Evolutionary conservation across 2,329 filamentous ascomycete species (phyloP).

Genomic region (Thyridium curvatum): DNA sequence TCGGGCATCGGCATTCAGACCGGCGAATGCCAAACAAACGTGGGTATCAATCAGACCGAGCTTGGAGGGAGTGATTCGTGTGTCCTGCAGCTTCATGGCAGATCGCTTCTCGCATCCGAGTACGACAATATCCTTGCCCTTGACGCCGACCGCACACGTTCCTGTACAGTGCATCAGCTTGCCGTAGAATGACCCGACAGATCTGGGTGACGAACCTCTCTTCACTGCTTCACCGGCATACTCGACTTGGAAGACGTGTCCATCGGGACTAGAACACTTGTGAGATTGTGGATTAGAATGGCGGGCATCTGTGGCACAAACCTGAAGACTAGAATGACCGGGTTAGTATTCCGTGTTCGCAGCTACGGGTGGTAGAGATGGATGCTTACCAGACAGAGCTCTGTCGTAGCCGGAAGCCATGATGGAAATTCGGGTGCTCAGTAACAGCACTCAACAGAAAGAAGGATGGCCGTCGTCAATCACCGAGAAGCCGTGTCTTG

Average conservation of each 20-base stretch:
- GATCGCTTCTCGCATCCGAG: conserved; percentile 98
- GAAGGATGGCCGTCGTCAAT: no score
- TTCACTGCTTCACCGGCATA: conserved; percentile 99
- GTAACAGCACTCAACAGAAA: no score
- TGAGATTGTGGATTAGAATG: neutral
- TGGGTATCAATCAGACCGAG: conserved; percentile 89
- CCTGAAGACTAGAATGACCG: conserved; percentile 68
- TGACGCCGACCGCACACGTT: conserved; percentile 96
- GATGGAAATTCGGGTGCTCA: neutral
- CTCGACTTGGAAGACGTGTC: conserved; percentile 99
- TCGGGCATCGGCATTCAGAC: conserved; percentile 93
- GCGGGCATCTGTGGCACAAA: conserved; percentile 29
- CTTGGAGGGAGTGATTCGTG: conserved; percentile 97
- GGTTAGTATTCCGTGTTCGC: conserved; percentile 30
- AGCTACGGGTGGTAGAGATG: conserved; percentile 16
- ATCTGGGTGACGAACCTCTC: conserved; percentile 57
- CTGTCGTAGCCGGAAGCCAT: conserved; percentile 98
- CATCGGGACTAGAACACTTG: conserved; percentile 68
- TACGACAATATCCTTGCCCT: conserved; percentile 90
- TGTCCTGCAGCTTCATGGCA: conserved; percentile 99
- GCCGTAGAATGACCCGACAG: conserved; percentile 1
- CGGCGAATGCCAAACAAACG: conserved; percentile 94
- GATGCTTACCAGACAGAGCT: conserved; percentile 85
- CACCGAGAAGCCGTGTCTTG: no score
- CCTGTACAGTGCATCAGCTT: conserved; percentile 43